Evolutionary conservation across 805 yeast species (phyloP).

Genomic region (Candida suzukii): DNA sequence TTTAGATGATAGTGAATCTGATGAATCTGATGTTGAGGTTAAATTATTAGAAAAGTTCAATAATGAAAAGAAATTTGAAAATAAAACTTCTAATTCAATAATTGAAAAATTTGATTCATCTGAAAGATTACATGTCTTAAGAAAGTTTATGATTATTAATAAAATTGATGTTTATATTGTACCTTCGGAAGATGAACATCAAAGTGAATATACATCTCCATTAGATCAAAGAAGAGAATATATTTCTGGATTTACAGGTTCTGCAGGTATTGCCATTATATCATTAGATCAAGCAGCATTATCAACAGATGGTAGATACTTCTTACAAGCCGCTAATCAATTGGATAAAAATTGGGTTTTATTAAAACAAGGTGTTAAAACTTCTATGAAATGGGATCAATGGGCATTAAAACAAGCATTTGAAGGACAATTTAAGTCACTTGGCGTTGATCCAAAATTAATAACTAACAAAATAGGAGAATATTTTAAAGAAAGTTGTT

Average conservation of each 20-base stretch:
- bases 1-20: not conserved
- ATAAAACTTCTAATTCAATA: not conserved
- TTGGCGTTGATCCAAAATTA: slow-evolving; percentile 81
- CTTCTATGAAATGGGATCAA: slow-evolving; percentile 70
- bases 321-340: slow-evolving; percentile 82
- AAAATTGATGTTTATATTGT: slow-evolving; percentile 48
- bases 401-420: slow-evolving; percentile 59
- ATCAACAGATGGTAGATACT: slow-evolving; percentile 93
- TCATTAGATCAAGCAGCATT: slow-evolving; percentile 64
- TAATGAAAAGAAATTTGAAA: not conserved
- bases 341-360: slow-evolving; percentile 74
- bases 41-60: not conserved
- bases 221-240: slow-evolving; percentile 79
- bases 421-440: slow-evolving; percentile 38
- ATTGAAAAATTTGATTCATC: slow-evolving; percentile 21
- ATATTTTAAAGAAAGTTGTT: slow-evolving; percentile 26
- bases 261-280: slow-evolving; percentile 88
- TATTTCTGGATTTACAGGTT: slow-evolving; percentile 85
- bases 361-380: slow-evolving; percentile 72
- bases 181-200: slow-evolving; percentile 86
- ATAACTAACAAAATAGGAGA: slow-evolving; percentile 46
- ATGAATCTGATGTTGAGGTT: not conserved
- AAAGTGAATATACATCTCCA: slow-evolving; percentile 78
- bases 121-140: slow-evolving; percentile 29
- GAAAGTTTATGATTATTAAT: slow-evolving; percentile 37